Conservation (phyloP, 2,329 filamentous ascomycete genomes). For the Tolypocladium paradoxum region DNA sequence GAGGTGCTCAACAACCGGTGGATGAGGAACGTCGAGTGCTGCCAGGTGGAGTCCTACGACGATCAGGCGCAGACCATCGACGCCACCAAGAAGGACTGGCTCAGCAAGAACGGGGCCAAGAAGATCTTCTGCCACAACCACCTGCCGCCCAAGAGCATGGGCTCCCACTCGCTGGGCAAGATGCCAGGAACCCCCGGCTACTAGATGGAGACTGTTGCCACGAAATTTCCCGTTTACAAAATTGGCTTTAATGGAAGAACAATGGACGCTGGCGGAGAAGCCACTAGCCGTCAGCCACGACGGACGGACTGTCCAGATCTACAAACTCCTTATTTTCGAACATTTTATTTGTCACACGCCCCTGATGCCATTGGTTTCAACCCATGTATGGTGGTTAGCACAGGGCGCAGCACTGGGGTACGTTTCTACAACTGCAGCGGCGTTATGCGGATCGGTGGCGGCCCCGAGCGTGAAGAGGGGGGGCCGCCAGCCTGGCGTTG, state of each 20-base stretch:
- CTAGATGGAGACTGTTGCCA: slow-evolving; percentile 13
- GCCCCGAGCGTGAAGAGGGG: neutral
- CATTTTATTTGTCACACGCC: neutral
- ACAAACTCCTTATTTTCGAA: neutral
- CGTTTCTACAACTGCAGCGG: neutral
- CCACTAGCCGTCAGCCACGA: neutral
- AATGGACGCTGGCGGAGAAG: neutral
- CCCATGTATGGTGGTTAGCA: neutral
- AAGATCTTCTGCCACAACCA: slow-evolving; percentile 51
- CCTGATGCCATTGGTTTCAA: neutral
- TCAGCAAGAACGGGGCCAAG: slow-evolving; percentile 28
- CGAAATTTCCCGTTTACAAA: neutral
- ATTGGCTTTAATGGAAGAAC: neutral
- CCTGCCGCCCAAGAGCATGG: slow-evolving; percentile 35
- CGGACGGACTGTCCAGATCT: neutral
- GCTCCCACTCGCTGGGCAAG: slow-evolving; percentile 38
- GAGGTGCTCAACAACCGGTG: slow-evolving; percentile 62
- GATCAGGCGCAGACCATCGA: slow-evolving; percentile 53
- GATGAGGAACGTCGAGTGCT: slow-evolving; percentile 68
- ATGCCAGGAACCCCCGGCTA: slow-evolving; percentile 48
- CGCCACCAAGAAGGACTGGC: slow-evolving; percentile 42
- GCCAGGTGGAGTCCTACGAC: slow-evolving; percentile 60
- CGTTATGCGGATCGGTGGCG: neutral
- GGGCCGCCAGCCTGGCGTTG: neutral
- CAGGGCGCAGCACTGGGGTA: neutral